A percentile compares a stretch with the other conserved stretches of the same genome.
phyloP scores from a whole-genome alignment of 148 eudicot genomes.

The Chenopodium berlandieri region DNA sequence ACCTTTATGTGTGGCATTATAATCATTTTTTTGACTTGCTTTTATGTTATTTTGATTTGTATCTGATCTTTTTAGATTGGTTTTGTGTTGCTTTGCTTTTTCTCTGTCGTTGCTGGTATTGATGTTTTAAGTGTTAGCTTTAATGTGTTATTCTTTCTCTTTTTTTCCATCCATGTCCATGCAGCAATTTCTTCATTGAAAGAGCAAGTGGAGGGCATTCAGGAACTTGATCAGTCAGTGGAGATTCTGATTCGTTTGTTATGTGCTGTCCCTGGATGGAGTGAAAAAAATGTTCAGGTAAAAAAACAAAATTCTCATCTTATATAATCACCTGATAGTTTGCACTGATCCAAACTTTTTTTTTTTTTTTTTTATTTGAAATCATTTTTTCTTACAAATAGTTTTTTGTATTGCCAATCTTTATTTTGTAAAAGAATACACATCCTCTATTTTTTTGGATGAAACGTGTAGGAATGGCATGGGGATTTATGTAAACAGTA shows the following conservation, averaged over 20 bases:
- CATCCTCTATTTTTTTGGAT: no score
- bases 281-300: slow-evolving; percentile 98
- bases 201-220: slow-evolving; percentile 78
- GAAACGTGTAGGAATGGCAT: no score
- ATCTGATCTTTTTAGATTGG: neutral
- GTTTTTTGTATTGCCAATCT: neutral
- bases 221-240: slow-evolving; percentile 71
- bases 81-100: neutral
- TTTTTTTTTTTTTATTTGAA: neutral
- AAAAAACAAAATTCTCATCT: neutral
- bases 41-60: neutral
- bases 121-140: no score
- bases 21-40: neutral
- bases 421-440: no score
- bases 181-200: slow-evolving; percentile 87
- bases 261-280: slow-evolving; percentile 97
- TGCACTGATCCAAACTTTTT: neutral
- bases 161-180: neutral
- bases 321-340: neutral
- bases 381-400: neutral
- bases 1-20: neutral
- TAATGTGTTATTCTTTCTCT: neutral
- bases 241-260: slow-evolving; percentile 90
- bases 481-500: no score
- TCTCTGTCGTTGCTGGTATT: neutral